These are phyloP conservation scores for Scheffersomyces spartinae DNA, from an alignment of 805 yeast genomes.

Conservation along the genomic window DNA sequence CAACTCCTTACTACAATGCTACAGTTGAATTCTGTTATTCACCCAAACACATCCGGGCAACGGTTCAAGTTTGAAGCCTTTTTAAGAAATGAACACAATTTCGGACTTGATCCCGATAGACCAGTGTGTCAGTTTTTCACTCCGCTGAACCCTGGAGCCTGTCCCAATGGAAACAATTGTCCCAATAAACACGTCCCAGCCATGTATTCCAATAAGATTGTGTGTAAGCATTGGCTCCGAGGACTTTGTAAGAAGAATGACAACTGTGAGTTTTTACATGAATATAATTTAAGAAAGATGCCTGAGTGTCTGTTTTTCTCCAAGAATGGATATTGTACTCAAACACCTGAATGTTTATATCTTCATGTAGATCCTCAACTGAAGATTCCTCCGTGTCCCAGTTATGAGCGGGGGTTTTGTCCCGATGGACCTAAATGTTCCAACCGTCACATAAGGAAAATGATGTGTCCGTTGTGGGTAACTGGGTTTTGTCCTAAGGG, in stretches of 20 bases:
- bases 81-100: slow-evolving; percentile 64
- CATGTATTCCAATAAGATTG: slow-evolving; percentile 47
- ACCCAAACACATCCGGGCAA: slow-evolving; percentile 27
- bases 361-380: slow-evolving; percentile 83
- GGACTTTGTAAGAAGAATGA: slow-evolving; percentile 96
- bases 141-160: slow-evolving; percentile 45
- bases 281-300: slow-evolving; percentile 86
- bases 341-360: slow-evolving; percentile 87
- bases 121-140: slow-evolving; percentile 72
- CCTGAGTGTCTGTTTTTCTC: slow-evolving; percentile 90
- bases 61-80: slow-evolving; percentile 69
- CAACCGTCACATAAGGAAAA: slow-evolving; percentile 67
- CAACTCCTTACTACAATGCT: too few relatives aligned
- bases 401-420: slow-evolving; percentile 83
- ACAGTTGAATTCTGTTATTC: slow-evolving; percentile 25
- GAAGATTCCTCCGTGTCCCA: slow-evolving; percentile 78
- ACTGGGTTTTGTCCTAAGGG: slow-evolving; percentile 95
- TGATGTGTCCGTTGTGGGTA: slow-evolving; percentile 66
- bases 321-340: slow-evolving; percentile 79
- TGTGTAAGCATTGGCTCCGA: slow-evolving; percentile 96
- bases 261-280: slow-evolving; percentile 93
- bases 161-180: slow-evolving; percentile 81
- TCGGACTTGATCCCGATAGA: slow-evolving; percentile 83
- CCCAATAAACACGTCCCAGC: slow-evolving; percentile 72
- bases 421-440: slow-evolving; percentile 82